phyloP scores from a whole-genome alignment of 2,329 filamentous ascomycete species.

The Ceratocystis cubensis region DNA sequence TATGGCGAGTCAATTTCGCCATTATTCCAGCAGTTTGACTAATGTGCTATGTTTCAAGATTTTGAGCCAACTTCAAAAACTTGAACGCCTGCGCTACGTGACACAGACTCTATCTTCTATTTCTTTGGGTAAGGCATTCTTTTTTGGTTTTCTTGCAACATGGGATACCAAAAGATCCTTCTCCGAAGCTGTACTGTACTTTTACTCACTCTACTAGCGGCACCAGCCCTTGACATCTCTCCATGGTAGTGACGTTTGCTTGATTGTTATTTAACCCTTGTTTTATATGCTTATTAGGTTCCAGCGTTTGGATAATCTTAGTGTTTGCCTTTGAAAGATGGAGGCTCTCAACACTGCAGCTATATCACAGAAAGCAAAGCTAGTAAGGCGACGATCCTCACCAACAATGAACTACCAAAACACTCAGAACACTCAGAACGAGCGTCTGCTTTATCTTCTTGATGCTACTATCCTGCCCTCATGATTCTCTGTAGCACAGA shows the following conservation, averaged over 20 bases:
- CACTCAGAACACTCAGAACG: neutral
- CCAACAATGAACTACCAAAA: neutral
- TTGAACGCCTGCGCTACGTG: neutral
- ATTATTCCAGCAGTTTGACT: conserved; percentile 57
- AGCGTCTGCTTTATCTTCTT: neutral
- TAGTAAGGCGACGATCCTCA: neutral
- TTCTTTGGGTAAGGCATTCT: conserved; percentile 14
- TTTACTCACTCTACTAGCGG: neutral
- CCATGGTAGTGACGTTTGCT: neutral
- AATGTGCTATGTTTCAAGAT: conserved; percentile 22
- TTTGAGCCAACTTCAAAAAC: neutral
- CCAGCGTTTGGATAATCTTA: conserved; percentile 4
- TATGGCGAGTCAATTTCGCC: conserved; percentile 74
- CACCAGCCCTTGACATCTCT: neutral
- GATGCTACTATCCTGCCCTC: neutral
- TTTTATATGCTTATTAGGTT: neutral
- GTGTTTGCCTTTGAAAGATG: conserved; percentile 10
- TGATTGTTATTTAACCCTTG: neutral
- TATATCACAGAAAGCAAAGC: neutral
- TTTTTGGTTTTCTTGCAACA: neutral
- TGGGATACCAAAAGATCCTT: neutral
- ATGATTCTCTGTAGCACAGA: neutral
- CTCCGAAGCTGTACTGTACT: neutral
- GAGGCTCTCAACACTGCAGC: neutral
- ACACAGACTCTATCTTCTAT: neutral